Percentiles rank a stretch among this genome's conserved stretches.
Evolutionary conservation across 805 yeast species (phyloP).

Genomic region (Saccharomycopsis sp.): DNA sequence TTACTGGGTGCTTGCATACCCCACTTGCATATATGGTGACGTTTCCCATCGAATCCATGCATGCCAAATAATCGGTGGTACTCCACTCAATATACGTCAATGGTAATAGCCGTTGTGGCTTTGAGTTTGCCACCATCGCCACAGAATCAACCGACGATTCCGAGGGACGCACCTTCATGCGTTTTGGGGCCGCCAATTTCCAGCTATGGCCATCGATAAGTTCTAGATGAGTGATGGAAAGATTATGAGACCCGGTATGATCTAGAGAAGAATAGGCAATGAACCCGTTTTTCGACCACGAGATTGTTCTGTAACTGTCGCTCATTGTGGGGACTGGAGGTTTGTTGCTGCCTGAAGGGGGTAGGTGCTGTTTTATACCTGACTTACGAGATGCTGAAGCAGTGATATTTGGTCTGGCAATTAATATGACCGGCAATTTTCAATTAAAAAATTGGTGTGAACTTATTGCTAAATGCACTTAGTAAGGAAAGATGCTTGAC

Average conservation of each 20-base stretch:
- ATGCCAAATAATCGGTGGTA: conserved; percentile 69
- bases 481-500: too few species aligned
- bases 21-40: conserved; percentile 52
- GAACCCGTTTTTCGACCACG: conserved; percentile 84
- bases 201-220: conserved; percentile 71
- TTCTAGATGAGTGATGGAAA: conserved; percentile 62
- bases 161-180: conserved; percentile 7
- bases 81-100: conserved; percentile 59
- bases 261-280: conserved; percentile 53
- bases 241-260: conserved; percentile 28
- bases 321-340: background rate
- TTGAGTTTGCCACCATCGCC: background rate
- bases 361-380: too few species aligned
- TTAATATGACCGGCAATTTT: too few species aligned
- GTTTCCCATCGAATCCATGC: conserved; percentile 67
- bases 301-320: conserved; percentile 28
- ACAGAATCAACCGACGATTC: conserved; percentile 5
- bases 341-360: too few species aligned
- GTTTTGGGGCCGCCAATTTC: conserved; percentile 52
- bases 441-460: too few species aligned
- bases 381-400: too few species aligned
- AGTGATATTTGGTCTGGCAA: too few species aligned
- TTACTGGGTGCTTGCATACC: conserved; percentile 29
- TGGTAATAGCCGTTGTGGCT: conserved; percentile 8
- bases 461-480: too few species aligned